Evolutionary conservation across 2,329 filamentous ascomycete species (phyloP).

Genomic region (Simplicillium sp.): DNA sequence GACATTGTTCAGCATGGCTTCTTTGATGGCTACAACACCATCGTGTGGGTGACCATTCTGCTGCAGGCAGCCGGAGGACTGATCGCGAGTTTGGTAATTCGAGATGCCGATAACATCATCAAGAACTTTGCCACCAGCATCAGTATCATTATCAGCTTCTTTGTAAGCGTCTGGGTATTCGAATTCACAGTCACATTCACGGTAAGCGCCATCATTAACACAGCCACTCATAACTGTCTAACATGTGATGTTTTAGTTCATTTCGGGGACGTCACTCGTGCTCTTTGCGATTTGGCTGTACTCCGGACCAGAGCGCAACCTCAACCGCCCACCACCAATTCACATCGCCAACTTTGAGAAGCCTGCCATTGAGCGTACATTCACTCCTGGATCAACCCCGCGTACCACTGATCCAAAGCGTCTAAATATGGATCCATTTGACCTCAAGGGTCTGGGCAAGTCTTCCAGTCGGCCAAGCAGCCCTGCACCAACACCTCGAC

Average conservation of each 20-base stretch:
- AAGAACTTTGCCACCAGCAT: slow-evolving; percentile 93
- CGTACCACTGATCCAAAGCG: slow-evolving; percentile 20
- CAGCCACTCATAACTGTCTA: slow-evolving; percentile 4
- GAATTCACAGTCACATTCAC: slow-evolving; percentile 63
- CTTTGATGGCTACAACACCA: slow-evolving; percentile 88
- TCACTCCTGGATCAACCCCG: slow-evolving; percentile 26
- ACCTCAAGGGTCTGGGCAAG: slow-evolving; percentile 25
- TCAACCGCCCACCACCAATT: slow-evolving; percentile 51
- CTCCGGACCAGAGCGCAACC: slow-evolving; percentile 52
- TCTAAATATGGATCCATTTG: slow-evolving; percentile 30
- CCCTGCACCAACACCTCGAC: slow-evolving; percentile 29
- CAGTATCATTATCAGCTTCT: slow-evolving; percentile 77
- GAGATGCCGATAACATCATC: slow-evolving; percentile 58
- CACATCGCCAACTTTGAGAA: slow-evolving; percentile 71
- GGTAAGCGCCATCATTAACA: slow-evolving; percentile 42
- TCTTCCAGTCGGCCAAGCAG: slow-evolving; percentile 38
- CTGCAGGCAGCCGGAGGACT: slow-evolving; percentile 80
- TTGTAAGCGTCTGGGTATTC: slow-evolving; percentile 81
- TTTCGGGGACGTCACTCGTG: slow-evolving; percentile 71
- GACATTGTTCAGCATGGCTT: slow-evolving; percentile 79
- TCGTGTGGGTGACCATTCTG: slow-evolving; percentile 78
- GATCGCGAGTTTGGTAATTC: slow-evolving; percentile 42
- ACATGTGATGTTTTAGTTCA: slow-evolving; percentile 48
- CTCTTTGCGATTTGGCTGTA: slow-evolving; percentile 80
- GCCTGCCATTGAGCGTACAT: slow-evolving; percentile 43